Evolutionary conservation across 306 rosid genomes (phyloP), one percentile per base, ranked within the genome.

Genomic region (Echinosophora koreensis): DNA sequence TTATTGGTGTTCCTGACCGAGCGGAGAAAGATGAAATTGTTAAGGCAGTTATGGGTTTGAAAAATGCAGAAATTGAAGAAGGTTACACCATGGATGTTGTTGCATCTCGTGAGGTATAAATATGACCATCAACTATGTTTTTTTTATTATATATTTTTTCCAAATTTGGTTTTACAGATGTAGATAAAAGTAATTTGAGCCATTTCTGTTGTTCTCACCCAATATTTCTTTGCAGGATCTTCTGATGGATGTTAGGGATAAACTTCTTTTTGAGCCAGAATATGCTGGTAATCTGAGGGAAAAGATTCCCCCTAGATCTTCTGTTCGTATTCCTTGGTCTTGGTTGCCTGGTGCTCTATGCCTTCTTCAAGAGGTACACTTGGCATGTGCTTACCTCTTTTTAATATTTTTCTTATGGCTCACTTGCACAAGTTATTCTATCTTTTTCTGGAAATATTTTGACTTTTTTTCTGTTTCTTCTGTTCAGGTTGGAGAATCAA

Each of bases 11-110:
- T 81, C 84, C 91, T 37, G 88, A 86, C 77, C 84, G 80, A 78
- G 94, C 98, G 38, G 99, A 96, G 89, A 96, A 96, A 85, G 98
- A 96, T 86, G 98, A 96, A 86, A 88, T 96, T 77, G 99, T 92
- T 71, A 96, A 96, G 84, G 87, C 98, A 0, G 94, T 92, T 54
- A 91, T 96, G 99, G 71, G 86, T 77, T 87, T 96, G 79, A 92
- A 89, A 80, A 89, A 73, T 57, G 88, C 88, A 42, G 97, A 96
- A 76, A 88, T 92, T 80, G 98, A 96, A 70, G 98, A 96, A 78
- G 99, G 99, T 72, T 96, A 92, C 85, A 82, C 89, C 73, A 49
- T 77, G 86, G 96, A 87, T 64, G 90, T 83, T 64, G 92, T 91
- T 75, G 78, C 77, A 81, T 90, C 89, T 84, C 97, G 99, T 67